Percentiles rank a stretch among this genome's conserved stretches.
phyloP scores from a whole-genome alignment of 257 asterid genomes.

The Nicotiana otophora region DNA sequence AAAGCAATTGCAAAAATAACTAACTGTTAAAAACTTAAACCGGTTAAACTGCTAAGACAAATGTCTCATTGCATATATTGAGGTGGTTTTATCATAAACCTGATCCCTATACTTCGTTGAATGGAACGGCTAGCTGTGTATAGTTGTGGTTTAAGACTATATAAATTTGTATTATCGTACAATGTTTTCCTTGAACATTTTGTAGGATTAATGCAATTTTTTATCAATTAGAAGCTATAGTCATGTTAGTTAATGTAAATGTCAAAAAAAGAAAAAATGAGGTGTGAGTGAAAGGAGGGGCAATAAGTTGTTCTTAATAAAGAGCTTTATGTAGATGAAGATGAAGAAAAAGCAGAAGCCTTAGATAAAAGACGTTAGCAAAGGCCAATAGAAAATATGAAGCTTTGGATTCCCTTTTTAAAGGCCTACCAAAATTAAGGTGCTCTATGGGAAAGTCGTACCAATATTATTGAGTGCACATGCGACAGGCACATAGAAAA shows the following conservation, averaged over 20 bases:
- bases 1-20: background rate
- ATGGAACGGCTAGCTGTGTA: too few relatives aligned
- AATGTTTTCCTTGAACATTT: background rate
- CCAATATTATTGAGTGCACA: background rate
- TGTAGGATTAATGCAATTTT: background rate
- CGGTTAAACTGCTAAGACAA: background rate
- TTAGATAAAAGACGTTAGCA: constrained; percentile 17
- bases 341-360: background rate
- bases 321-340: background rate
- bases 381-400: constrained; percentile 11
- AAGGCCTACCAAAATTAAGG: background rate
- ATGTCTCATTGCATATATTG: background rate
- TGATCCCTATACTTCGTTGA: background rate
- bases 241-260: constrained; percentile 4
- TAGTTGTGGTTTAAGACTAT: background rate
- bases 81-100: too few relatives aligned
- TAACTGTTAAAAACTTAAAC: background rate
- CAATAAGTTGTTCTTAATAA: constrained; percentile 7
- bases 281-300: background rate
- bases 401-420: constrained; percentile 19
- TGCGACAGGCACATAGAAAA: background rate
- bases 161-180: background rate
- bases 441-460: background rate
- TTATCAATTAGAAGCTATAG: background rate
- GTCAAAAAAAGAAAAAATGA: background rate